These are phyloP conservation scores for Eutrema heterophyllum DNA, from an alignment of 345 rosid species.

Conservation along the genomic window DNA sequence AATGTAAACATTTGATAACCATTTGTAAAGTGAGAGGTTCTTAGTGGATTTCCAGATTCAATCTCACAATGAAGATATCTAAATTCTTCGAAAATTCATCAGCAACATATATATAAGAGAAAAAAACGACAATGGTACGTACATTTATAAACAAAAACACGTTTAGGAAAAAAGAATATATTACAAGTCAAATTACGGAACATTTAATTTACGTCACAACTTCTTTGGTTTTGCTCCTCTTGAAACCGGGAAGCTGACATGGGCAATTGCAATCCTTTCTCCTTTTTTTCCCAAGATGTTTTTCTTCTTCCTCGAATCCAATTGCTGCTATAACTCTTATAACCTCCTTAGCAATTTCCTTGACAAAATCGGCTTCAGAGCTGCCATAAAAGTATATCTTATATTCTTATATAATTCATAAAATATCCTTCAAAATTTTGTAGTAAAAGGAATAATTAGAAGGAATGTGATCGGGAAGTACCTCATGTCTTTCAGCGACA, in stretches of 20 bases:
- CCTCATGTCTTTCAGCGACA: not conserved
- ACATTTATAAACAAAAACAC: too few species aligned
- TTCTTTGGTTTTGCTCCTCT: not conserved
- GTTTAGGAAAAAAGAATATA: too few species aligned
- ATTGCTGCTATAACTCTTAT: not conserved
- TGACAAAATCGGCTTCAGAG: conserved; percentile 16
- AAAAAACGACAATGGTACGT: too few species aligned
- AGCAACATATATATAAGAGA: not conserved
- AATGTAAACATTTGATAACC: too few species aligned
- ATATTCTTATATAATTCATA: not conserved
- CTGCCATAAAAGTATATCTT: not conserved
- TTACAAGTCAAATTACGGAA: not conserved
- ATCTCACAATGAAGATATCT: too few species aligned
- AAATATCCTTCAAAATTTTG: not conserved
- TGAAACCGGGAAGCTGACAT: not conserved
- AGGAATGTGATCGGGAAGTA: not conserved
- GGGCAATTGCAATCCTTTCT: not conserved
- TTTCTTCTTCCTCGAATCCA: not conserved
- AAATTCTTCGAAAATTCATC: too few species aligned
- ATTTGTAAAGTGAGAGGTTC: too few species aligned
- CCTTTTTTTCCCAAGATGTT: not conserved
- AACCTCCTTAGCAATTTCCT: not conserved
- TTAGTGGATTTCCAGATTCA: too few species aligned
- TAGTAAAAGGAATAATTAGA: not conserved
- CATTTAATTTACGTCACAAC: not conserved